Evolutionary conservation across 2,329 filamentous ascomycete species (phyloP).

Genomic region (Colletotrichum noveboracense): DNA sequence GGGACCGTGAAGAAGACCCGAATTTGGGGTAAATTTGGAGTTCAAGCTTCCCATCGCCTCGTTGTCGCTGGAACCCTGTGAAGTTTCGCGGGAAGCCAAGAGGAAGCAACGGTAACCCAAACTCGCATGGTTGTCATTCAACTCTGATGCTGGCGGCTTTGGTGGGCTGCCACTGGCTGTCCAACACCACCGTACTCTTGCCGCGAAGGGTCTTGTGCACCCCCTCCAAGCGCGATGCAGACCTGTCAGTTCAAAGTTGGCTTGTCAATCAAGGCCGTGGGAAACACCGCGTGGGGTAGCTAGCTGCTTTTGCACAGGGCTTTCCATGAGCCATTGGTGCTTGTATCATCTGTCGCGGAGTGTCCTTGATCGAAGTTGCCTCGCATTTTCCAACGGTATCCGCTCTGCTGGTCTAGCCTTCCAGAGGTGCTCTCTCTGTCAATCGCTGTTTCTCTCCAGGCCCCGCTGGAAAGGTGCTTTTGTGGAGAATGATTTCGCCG

Average conservation of each 20-base stretch:
- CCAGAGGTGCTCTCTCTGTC: not conserved
- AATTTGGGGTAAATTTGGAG: not conserved
- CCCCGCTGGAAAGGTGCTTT: not conserved
- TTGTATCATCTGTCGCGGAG: not conserved
- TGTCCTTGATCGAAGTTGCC: not conserved
- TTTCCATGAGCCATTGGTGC: not conserved
- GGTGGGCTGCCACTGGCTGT: slow-evolving; percentile 10
- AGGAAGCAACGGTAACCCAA: not conserved
- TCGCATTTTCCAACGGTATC: not conserved
- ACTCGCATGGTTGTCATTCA: not conserved
- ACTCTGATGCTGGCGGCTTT: slow-evolving; percentile 8
- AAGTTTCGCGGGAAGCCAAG: not conserved
- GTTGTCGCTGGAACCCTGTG: not conserved
- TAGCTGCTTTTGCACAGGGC: not conserved
- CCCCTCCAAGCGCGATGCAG: not conserved
- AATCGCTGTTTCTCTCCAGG: not conserved
- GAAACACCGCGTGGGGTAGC: not conserved
- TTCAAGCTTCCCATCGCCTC: not conserved
- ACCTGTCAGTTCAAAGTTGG: not conserved
- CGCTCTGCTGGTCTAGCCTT: not conserved
- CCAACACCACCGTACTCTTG: not conserved
- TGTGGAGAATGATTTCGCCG: slow-evolving; percentile 4
- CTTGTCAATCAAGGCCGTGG: not conserved
- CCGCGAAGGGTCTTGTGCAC: not conserved
- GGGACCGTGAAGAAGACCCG: not conserved